phyloP scores from a whole-genome alignment of 805 yeast species.

The Wickerhamiella kurtzmanii region DNA sequence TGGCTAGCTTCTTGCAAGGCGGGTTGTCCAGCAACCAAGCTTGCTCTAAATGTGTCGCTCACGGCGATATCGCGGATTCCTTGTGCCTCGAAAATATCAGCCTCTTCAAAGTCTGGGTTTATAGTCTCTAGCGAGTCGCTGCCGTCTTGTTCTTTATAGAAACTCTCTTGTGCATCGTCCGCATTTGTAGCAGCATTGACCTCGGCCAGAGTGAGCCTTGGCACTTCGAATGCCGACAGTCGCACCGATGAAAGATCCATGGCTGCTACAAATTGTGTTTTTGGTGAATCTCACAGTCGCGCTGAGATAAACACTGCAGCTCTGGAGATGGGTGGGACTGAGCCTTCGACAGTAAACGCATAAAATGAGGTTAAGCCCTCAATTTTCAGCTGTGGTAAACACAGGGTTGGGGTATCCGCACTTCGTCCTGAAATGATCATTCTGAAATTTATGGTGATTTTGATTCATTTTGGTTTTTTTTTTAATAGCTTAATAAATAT shows the following conservation, averaged over 20 bases:
- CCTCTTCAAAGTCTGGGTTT: slow-evolving; percentile 2
- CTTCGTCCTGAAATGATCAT: too few species aligned
- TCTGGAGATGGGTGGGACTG: too few species aligned
- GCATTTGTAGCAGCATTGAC: slow-evolving; percentile 1
- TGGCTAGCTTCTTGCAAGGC: neutral
- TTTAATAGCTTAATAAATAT: too few species aligned
- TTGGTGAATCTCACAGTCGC: neutral
- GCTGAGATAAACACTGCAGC: neutral
- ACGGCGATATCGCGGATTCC: neutral
- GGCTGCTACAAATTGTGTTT: neutral
- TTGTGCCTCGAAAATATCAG: neutral
- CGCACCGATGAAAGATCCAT: slow-evolving; percentile 16
- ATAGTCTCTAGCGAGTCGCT: slow-evolving; percentile 2
- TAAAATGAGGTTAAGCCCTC: too few species aligned
- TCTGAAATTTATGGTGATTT: too few species aligned
- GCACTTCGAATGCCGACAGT: slow-evolving; percentile 12
- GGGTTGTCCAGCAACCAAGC: neutral
- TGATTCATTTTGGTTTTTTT: too few species aligned
- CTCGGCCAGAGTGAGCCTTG: slow-evolving; percentile 2
- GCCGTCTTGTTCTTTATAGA: too few species aligned
- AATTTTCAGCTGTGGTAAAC: neutral
- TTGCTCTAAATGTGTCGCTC: neutral
- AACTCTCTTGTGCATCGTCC: neutral
- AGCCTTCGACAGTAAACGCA: too few species aligned
- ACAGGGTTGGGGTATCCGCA: neutral